Evolutionary conservation across 345 rosid species (phyloP).

Genomic region (Lepidium aucheri): DNA sequence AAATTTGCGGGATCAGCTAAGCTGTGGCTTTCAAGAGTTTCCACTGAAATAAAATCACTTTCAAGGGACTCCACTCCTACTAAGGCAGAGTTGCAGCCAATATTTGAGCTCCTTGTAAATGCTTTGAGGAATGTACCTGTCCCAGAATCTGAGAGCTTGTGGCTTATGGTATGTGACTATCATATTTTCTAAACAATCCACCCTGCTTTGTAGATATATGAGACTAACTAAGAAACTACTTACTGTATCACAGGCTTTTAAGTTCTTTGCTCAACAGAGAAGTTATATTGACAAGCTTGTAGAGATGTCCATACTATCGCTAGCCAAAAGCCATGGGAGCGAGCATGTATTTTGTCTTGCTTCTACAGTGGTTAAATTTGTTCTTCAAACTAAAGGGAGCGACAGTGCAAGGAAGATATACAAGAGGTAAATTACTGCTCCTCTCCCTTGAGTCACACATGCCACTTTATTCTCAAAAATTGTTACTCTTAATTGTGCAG

Average conservation of each 20-base stretch:
- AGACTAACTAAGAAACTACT: background rate
- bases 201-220: background rate
- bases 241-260: constrained; percentile 52
- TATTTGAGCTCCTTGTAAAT: constrained; percentile 44
- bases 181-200: background rate
- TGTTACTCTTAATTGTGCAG: constrained; percentile 31
- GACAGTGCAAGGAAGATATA: constrained; percentile 52
- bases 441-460: background rate
- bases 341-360: constrained; percentile 63
- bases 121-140: constrained; percentile 42
- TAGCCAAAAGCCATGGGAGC: constrained; percentile 50
- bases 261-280: constrained; percentile 40
- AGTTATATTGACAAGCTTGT: constrained; percentile 59
- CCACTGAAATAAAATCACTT: constrained; percentile 42
- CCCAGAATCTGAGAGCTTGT: constrained; percentile 65
- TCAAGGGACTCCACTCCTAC: constrained; percentile 29
- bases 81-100: constrained; percentile 39
- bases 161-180: constrained; percentile 59
- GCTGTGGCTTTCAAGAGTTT: constrained; percentile 58
- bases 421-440: constrained; percentile 43
- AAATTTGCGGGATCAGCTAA: constrained; percentile 43
- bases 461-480: background rate
- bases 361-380: constrained; percentile 46
- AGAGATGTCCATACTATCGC: constrained; percentile 48
- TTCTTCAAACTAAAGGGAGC: constrained; percentile 58